Evolutionary conservation across 2,329 filamentous ascomycete genomes (phyloP), one percentile per base, ranked within the genome.

Genomic region (Grosmannia penicillata): DNA sequence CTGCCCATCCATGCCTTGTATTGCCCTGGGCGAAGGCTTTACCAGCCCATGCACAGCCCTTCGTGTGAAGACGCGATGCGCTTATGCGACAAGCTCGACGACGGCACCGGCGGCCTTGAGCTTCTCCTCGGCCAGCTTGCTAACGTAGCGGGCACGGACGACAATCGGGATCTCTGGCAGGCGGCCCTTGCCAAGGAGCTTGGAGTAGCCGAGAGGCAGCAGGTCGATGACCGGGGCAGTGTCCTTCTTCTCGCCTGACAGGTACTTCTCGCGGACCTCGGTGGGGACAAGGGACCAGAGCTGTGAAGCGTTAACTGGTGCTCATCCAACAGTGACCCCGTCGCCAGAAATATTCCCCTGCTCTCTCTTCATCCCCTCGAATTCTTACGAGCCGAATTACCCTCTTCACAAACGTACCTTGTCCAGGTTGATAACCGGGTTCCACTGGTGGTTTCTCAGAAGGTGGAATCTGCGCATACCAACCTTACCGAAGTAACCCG

Each of bases 401-500:
- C 25, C 14, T 22, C n/a, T 28, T 33, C 29, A 22, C 14, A 19
- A 38, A 42, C 40, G 17, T 27, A 89, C 82, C 82, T 96, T 98
- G 70, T 96, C 91, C 56, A 98, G 72, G 76, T 98, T 98, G 80
- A 98, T 82, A 55, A 85, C 76, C 51, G 91, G 91, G 74, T 94
- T 95, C 91, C 89, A 98, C 76, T 89, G 86, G 62, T 93, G 82
- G 75, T 89, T 89, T 59, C 78, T 75, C 60, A 84, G 79, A 70
- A 91, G 87, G 77, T 96, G 89, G 83, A 94, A 95, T 72, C 89
- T 80, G 60, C 83, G 74, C 82, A 89, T 89, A 70, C 82, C 82
- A 55, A 89, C 83, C 73, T 95, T 94, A 70, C 85, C 85, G 69
- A 95, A 96, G 83, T 96, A 96, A 85, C 91, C 91, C 48, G 89